Base-by-base conservation (phyloP, 169 alveolate species). In the Plasmodium vinckei region DNA sequence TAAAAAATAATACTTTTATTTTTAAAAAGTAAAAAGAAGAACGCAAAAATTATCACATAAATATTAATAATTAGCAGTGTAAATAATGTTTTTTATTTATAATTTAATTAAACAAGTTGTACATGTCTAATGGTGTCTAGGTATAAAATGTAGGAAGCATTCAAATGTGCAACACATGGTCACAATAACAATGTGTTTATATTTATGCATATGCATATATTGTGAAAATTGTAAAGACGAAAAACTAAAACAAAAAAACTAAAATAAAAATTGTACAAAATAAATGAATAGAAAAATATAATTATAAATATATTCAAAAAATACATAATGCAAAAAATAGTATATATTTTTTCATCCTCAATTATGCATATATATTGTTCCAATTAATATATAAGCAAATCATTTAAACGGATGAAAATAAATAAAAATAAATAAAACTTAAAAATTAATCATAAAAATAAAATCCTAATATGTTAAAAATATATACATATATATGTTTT, bases 221-320 rank as follows among this genome's bases (percentile, higher is more conserved):
- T 33, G 7, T 4, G 42, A 33, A 33, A 33, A 23, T 9, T 42
- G 33, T 9, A 15, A 72, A 13, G 51, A 49, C 87, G 57, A 72
- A 72, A 72, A 59, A 72, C 87, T 72, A 72, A 72, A 72, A 72
- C 87, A 72, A 72, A 72, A 21, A 72, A 49, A 60, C 23, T 25
- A 23, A 10, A 49, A 51, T 57, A 57, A 57, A 63, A 63, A 59
- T 57, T 51, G 49, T 59, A 63, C 10, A 56, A 27, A 51, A 21
- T 72, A 60, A 59, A 59, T 42, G 39, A 13, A 61, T 17, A 47
- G 46, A 57, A 21, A 51, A 63, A 46, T 19, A 33, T 51, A 57
- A 39, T 46, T 42, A 57, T 59, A 72, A 72, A 59, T 57, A 17
- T 23, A 72, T 61, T 72, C 61, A 39, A 72, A 56, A 72, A 72